These are phyloP conservation scores for Esteya vermicola DNA, from an alignment of 2,329 filamentous ascomycete species.

Conservation along the genomic window DNA sequence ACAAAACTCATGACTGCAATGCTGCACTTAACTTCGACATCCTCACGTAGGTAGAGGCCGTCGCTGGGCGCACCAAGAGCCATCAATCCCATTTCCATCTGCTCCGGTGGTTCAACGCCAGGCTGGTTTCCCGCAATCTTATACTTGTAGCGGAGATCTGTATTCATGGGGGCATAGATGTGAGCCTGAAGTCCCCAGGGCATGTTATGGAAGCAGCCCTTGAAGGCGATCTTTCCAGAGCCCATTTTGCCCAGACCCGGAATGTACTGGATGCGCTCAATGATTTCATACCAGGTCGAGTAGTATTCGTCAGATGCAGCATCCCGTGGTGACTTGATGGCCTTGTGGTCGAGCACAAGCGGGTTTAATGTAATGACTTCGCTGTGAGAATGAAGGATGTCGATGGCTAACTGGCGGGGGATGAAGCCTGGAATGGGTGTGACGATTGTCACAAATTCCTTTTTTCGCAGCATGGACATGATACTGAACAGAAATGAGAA, in stretches of 20 bases:
- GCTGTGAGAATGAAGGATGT: constrained; percentile 56
- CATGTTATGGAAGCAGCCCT: constrained; percentile 58
- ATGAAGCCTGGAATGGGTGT: constrained; percentile 58
- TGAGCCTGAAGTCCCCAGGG: constrained; percentile 60
- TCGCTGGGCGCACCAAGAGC: constrained; percentile 45
- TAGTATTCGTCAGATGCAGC: constrained; percentile 58
- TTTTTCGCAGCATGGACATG: constrained; percentile 37
- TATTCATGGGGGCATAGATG: constrained; percentile 52
- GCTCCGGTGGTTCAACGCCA: constrained; percentile 46
- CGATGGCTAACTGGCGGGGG: constrained; percentile 56
- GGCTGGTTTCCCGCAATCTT: constrained; percentile 55
- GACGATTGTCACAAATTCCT: constrained; percentile 51
- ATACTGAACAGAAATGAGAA: not conserved
- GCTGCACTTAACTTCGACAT: constrained; percentile 59
- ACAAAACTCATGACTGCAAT: constrained; percentile 50
- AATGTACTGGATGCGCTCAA: constrained; percentile 52
- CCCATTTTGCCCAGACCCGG: constrained; percentile 52
- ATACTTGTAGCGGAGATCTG: constrained; percentile 56
- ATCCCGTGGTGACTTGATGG: constrained; percentile 52
- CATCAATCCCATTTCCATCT: constrained; percentile 45
- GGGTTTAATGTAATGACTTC: constrained; percentile 60
- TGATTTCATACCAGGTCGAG: constrained; percentile 62
- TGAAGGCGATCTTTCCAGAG: constrained; percentile 52
- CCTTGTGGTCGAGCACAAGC: constrained; percentile 47
- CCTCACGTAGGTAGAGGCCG: constrained; percentile 53